These are phyloP conservation scores for Trichoderma sp. DNA, from an alignment of 2,329 filamentous ascomycete species.

Conservation along the genomic window DNA sequence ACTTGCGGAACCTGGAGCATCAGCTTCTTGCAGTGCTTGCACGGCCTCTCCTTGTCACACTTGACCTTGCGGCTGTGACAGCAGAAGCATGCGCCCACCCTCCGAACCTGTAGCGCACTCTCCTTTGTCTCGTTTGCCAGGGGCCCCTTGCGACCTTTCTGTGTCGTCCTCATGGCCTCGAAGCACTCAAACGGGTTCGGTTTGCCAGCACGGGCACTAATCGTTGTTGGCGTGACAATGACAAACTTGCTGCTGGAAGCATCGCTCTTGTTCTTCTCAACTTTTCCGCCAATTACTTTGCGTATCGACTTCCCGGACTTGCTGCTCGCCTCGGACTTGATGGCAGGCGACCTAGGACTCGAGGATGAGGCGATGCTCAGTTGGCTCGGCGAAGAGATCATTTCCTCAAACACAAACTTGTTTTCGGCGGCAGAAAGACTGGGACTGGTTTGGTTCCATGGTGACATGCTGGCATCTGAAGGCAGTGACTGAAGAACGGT, in stretches of 20 bases:
- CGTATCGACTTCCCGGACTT: conserved; percentile 38
- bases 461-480: conserved; percentile 19
- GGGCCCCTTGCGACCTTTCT: conserved; percentile 56
- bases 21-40: conserved; percentile 56
- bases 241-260: conserved; percentile 49
- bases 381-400: conserved; percentile 35
- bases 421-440: conserved; percentile 30
- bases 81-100: conserved; percentile 57
- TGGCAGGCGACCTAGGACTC: conserved; percentile 32
- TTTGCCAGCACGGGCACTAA: conserved; percentile 49
- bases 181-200: conserved; percentile 56
- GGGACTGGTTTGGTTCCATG: conserved; percentile 44
- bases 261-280: conserved; percentile 46
- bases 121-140: conserved; percentile 54
- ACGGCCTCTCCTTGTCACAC: conserved; percentile 55
- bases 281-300: conserved; percentile 44
- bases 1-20: conserved; percentile 50
- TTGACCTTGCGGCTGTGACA: conserved; percentile 60
- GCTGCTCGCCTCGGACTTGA: conserved; percentile 30
- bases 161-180: conserved; percentile 51
- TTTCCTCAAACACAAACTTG: conserved; percentile 41
- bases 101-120: conserved; percentile 53
- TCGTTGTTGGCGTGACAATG: conserved; percentile 54
- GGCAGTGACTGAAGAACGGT: conserved; percentile 30
- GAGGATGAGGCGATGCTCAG: conserved; percentile 29